phyloP scores from a whole-genome alignment of 768 basidiomycete genomes.

The Collybia sordida region DNA sequence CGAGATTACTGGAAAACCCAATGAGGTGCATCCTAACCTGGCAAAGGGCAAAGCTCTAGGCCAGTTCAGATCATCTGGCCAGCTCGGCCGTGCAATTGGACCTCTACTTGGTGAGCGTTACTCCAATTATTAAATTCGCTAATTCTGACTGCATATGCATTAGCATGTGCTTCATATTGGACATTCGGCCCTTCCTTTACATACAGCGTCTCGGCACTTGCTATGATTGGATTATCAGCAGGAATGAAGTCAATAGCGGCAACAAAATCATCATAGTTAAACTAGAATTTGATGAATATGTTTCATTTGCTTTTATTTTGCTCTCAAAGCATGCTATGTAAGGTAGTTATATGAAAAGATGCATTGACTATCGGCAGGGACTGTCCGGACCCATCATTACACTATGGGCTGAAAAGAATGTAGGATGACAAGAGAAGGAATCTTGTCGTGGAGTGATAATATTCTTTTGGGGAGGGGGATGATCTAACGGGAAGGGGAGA shows the following conservation, averaged over 20 bases:
- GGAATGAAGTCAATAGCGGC: constrained; percentile 54
- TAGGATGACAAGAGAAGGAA: no score
- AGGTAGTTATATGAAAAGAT: constrained; percentile 9
- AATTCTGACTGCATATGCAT: constrained; percentile 18
- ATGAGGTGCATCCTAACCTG: constrained; percentile 60
- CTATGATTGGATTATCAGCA: constrained; percentile 60
- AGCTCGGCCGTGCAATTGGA: constrained; percentile 90
- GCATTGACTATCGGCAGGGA: background rate
- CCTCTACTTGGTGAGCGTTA: constrained; percentile 74
- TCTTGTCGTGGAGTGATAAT: background rate
- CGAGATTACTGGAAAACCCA: constrained; percentile 53
- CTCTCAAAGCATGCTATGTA: constrained; percentile 15
- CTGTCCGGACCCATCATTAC: background rate
- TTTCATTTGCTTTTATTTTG: constrained; percentile 7
- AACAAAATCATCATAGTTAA: constrained; percentile 30
- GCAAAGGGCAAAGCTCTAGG: constrained; percentile 86
- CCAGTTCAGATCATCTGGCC: constrained; percentile 87
- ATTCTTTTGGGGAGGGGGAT: background rate
- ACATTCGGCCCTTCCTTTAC: constrained; percentile 80
- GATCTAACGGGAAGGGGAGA: background rate
- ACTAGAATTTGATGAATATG: constrained; percentile 6
- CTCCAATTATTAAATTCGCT: background rate
- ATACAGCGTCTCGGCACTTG: constrained; percentile 62
- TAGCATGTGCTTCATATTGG: constrained; percentile 89
- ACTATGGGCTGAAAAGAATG: no score